Conservation (phyloP, 805 yeast species). For the Blastobotrys muscicola region DNA sequence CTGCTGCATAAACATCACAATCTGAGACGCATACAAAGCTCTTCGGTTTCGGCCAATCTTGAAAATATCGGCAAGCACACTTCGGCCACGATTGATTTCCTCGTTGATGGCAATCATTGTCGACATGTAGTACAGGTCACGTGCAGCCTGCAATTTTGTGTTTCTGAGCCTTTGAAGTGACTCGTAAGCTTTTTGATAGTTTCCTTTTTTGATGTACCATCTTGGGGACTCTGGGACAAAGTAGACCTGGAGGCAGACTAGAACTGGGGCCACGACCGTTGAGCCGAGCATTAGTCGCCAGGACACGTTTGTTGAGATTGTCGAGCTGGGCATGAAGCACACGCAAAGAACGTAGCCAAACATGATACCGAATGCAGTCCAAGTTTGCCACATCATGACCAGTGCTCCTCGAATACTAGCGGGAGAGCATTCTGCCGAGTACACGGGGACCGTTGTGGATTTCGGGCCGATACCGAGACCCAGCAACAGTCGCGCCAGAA, state of each 20-base stretch:
- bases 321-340: conserved; percentile 41
- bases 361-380: conserved; percentile 68
- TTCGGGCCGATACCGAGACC: conserved; percentile 62
- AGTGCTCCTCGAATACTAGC: conserved; percentile 52
- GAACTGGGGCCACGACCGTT: conserved; percentile 48
- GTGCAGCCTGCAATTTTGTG: conserved; percentile 47
- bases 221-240: conserved; percentile 64
- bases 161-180: conserved; percentile 40
- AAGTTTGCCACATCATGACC: conserved; percentile 65
- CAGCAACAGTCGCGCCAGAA: conserved; percentile 47
- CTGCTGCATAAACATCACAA: conserved; percentile 85
- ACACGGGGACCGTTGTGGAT: conserved; percentile 60
- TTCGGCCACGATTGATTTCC: conserved; percentile 28
- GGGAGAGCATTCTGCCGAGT: conserved; percentile 55
- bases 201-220: conserved; percentile 50
- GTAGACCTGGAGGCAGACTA: conserved; percentile 43
- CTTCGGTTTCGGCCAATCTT: conserved; percentile 73
- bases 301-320: conserved; percentile 30
- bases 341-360: conserved; percentile 53
- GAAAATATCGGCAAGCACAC: conserved; percentile 35
- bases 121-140: conserved; percentile 53
- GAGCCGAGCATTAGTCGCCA: conserved; percentile 66
- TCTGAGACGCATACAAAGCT: conserved; percentile 70
- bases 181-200: conserved; percentile 40
- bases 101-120: conserved; percentile 38